Evolutionary conservation across 2,329 filamentous ascomycete species (phyloP).

Genomic region (Chalaropsis thielavioides): DNA sequence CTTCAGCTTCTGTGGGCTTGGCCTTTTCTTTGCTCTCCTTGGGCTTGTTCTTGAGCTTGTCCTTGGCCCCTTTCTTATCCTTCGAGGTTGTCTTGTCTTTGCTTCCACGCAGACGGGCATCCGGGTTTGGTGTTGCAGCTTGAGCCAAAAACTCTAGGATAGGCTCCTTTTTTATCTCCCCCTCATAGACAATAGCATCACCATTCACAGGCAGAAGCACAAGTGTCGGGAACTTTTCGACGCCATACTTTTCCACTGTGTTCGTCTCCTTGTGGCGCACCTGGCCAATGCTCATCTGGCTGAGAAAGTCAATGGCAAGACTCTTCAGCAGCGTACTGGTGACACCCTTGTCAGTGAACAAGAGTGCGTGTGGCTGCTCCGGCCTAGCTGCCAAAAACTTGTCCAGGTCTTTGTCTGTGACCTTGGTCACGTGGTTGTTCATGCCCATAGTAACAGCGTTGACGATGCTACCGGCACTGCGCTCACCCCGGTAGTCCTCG

Average conservation of each 20-base stretch:
- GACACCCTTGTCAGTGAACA: constrained; percentile 88
- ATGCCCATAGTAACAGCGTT: constrained; percentile 77
- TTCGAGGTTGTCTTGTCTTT: constrained; percentile 31
- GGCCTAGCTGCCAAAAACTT: constrained; percentile 53
- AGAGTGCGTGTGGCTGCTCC: constrained; percentile 66
- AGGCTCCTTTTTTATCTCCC: constrained; percentile 69
- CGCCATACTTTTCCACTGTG: constrained; percentile 56
- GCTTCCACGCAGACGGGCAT: constrained; percentile 33
- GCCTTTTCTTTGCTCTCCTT: constrained; percentile 29
- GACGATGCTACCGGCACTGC: constrained; percentile 74
- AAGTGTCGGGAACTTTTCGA: constrained; percentile 66
- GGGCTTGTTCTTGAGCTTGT: constrained; percentile 27
- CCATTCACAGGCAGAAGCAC: constrained; percentile 62
- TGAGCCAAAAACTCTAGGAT: constrained; percentile 75
- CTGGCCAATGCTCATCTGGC: constrained; percentile 64
- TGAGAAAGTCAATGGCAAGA: constrained; percentile 81
- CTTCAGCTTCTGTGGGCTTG: background rate
- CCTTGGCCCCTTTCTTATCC: constrained; percentile 30
- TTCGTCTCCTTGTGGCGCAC: constrained; percentile 66
- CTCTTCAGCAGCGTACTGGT: constrained; percentile 71
- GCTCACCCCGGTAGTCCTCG: constrained; percentile 78
- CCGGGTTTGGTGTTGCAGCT: constrained; percentile 63
- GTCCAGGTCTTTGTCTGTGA: constrained; percentile 67
- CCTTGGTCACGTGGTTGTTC: constrained; percentile 73
- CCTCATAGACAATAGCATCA: constrained; percentile 59